Percentiles rank a stretch among this genome's conserved stretches.
phyloP scores from a whole-genome alignment of 2,329 filamentous ascomycete genomes.

The Lasiodiplodia hormozganensis region DNA sequence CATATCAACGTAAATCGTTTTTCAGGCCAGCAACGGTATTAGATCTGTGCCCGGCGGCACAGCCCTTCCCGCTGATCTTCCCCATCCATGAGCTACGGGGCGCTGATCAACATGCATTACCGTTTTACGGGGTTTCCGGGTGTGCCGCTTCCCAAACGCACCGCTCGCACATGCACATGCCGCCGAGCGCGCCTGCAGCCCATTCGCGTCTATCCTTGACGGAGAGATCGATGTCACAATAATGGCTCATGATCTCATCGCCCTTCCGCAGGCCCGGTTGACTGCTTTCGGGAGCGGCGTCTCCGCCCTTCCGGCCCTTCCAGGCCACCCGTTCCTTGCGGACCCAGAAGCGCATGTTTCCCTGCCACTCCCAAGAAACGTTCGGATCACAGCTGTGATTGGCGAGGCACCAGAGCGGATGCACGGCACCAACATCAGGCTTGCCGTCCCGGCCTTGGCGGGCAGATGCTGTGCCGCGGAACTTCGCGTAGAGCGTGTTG shows the following conservation, averaged over 20 bases:
- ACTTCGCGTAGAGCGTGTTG: slow-evolving; percentile 92
- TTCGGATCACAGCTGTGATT: slow-evolving; percentile 98
- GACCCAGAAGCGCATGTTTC: slow-evolving; percentile 74
- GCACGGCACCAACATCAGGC: slow-evolving; percentile 90
- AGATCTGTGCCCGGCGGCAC: neutral
- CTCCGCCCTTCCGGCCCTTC: slow-evolving; percentile 32
- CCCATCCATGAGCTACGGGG: neutral
- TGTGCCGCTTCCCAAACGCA: slow-evolving; percentile 70
- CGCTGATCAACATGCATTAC: neutral
- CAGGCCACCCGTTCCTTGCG: slow-evolving; percentile 64
- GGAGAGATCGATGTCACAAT: slow-evolving; percentile 82
- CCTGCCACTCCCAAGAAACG: slow-evolving; percentile 92
- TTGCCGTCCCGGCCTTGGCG: slow-evolving; percentile 74
- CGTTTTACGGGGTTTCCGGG: neutral
- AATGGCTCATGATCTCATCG: slow-evolving; percentile 91
- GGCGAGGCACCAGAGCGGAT: slow-evolving; percentile 94
- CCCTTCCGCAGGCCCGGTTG: slow-evolving; percentile 73
- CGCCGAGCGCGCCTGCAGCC: slow-evolving; percentile 86
- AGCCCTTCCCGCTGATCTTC: neutral
- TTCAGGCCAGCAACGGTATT: neutral
- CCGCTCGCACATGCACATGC: slow-evolving; percentile 83
- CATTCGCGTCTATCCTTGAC: slow-evolving; percentile 87
- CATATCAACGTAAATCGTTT: neutral
- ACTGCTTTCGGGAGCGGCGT: slow-evolving; percentile 16
- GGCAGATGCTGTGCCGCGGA: slow-evolving; percentile 89